phyloP scores from a whole-genome alignment of 768 basidiomycete genomes.

The Lactarius sp. region DNA sequence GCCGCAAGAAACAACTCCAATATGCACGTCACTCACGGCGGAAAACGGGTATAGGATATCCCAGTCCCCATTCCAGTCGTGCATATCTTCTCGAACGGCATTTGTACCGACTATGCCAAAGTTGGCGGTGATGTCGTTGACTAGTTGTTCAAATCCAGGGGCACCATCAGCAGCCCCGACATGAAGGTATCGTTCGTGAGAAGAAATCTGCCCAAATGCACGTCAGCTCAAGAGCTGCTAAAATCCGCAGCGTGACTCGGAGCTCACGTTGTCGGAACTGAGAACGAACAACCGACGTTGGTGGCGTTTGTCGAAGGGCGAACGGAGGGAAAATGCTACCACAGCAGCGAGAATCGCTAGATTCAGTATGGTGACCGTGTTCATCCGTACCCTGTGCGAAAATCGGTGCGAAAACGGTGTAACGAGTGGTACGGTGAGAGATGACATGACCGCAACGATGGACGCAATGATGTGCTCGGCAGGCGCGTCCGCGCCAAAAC shows the following conservation, averaged over 20 bases:
- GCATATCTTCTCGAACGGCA: slow-evolving; percentile 51
- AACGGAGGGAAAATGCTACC: slow-evolving; percentile 53
- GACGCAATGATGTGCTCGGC: slow-evolving; percentile 86
- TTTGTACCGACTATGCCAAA: slow-evolving; percentile 47
- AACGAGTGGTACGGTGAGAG: slow-evolving; percentile 53
- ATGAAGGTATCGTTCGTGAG: slow-evolving; percentile 68
- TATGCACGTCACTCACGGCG: slow-evolving; percentile 40
- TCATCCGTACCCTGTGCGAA: slow-evolving; percentile 38
- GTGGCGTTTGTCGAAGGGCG: slow-evolving; percentile 78
- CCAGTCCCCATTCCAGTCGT: slow-evolving; percentile 84
- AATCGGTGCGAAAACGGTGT: slow-evolving; percentile 76
- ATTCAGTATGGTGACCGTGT: slow-evolving; percentile 41
- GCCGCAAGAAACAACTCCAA: background rate
- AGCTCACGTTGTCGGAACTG: slow-evolving; percentile 77
- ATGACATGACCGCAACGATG: slow-evolving; percentile 55
- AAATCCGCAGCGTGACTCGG: background rate
- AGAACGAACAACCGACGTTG: slow-evolving; percentile 84
- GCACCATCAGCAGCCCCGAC: slow-evolving; percentile 79
- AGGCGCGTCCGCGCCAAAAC: slow-evolving; percentile 77
- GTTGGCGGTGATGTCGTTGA: slow-evolving; percentile 50
- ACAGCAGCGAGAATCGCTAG: slow-evolving; percentile 47
- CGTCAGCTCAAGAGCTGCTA: slow-evolving; percentile 6
- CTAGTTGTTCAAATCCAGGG: slow-evolving; percentile 64
- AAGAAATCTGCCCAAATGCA: slow-evolving; percentile 52
- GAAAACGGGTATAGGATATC: slow-evolving; percentile 81